Evolutionary conservation across 169 alveolate species (phyloP).

Genomic region (Plasmodium malariae): DNA sequence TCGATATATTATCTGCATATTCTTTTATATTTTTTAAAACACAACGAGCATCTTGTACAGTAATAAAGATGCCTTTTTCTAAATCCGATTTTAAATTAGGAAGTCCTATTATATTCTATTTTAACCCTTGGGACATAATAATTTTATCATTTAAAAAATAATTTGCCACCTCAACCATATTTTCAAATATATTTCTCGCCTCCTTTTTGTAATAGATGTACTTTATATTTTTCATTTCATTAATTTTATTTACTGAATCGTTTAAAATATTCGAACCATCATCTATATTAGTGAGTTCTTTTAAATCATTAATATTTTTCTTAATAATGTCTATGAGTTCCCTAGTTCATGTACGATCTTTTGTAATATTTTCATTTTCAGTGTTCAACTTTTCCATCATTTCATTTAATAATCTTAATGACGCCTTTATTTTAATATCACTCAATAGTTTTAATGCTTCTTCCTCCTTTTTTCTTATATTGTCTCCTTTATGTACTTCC

Average conservation of each 20-base stretch:
- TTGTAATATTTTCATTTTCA: not conserved
- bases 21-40: slow-evolving; percentile 7
- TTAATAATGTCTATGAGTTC: not conserved
- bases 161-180: slow-evolving; percentile 2
- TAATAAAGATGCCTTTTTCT: not conserved
- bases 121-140: not conserved
- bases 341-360: not conserved
- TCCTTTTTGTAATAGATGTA: slow-evolving; percentile 6
- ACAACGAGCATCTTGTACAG: not conserved
- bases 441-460: slow-evolving; percentile 3
- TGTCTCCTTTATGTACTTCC: not conserved
- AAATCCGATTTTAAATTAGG: not conserved
- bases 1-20: not conserved
- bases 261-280: not conserved
- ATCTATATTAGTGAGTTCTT: not conserved
- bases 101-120: not conserved
- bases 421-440: not conserved
- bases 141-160: slow-evolving; percentile 16
- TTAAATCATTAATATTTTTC: slow-evolving; percentile 1
- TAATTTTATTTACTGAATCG: not conserved
- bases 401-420: slow-evolving; percentile 3
- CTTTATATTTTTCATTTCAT: not conserved
- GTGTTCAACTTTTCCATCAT: not conserved
- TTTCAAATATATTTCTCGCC: slow-evolving; percentile 20
- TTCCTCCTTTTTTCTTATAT: not conserved